Conservation (phyloP, 1,284 basidiomycete genomes). For the Amylostereum areolatum region DNA sequence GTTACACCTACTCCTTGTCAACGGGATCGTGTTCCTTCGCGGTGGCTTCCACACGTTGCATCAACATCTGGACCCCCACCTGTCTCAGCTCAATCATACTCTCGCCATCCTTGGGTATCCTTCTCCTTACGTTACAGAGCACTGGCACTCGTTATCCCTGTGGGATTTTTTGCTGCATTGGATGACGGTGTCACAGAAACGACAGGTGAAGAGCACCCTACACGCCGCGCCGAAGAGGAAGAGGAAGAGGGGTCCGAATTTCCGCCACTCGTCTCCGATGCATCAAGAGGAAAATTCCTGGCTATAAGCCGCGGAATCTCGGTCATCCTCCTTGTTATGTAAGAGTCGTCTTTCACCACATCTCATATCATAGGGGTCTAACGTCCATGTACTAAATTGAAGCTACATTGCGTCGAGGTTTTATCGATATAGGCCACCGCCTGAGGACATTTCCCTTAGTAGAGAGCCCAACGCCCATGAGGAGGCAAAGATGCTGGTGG, state of each 20-base stretch:
- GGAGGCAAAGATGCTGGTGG: slow-evolving; percentile 35
- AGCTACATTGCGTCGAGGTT: slow-evolving; percentile 62
- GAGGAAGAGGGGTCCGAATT: no score
- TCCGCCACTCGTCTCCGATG: slow-evolving; percentile 28
- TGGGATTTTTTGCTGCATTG: slow-evolving; percentile 58
- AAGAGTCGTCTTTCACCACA: slow-evolving; percentile 17
- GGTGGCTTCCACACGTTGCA: slow-evolving; percentile 52
- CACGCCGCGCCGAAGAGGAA: slow-evolving; percentile 12
- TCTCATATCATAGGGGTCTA: background rate
- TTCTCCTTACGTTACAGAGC: slow-evolving; percentile 34
- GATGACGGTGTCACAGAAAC: slow-evolving; percentile 26
- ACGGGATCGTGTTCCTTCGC: slow-evolving; percentile 53
- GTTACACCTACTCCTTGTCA: slow-evolving; percentile 55
- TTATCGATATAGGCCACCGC: slow-evolving; percentile 63
- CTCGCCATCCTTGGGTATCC: slow-evolving; percentile 57
- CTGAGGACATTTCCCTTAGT: slow-evolving; percentile 43
- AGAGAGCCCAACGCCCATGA: slow-evolving; percentile 36
- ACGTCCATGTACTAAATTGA: background rate
- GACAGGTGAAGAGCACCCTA: background rate
- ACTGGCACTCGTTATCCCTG: slow-evolving; percentile 53
- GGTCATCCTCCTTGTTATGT: slow-evolving; percentile 55
- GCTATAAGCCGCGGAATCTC: slow-evolving; percentile 58
- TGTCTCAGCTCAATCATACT: slow-evolving; percentile 58
- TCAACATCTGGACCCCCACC: slow-evolving; percentile 42
- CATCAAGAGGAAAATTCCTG: slow-evolving; percentile 38